These are phyloP conservation scores for Eustoma russellianum DNA, from an alignment of 257 asterid species.

Conservation along the genomic window DNA sequence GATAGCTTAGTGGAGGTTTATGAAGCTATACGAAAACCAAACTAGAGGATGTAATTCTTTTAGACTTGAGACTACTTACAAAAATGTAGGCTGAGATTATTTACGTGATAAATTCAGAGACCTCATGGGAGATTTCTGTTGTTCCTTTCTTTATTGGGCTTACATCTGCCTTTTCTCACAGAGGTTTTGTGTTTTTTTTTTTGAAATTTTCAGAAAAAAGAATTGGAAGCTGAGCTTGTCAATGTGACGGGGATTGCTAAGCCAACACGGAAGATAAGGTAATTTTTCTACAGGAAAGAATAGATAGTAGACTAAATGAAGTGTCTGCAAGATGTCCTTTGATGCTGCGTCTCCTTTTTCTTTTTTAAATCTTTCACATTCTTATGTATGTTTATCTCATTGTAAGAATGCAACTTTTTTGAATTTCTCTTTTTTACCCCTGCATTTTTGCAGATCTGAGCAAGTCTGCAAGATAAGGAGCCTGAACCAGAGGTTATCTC, in stretches of 20 bases:
- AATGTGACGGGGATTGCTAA: slow-evolving; percentile 80
- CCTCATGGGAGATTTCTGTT: too few relatives aligned
- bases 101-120: too few relatives aligned
- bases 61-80: too few relatives aligned
- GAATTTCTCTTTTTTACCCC: slow-evolving; percentile 1
- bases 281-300: not conserved
- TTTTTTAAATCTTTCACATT: too few relatives aligned
- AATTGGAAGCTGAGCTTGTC: slow-evolving; percentile 90
- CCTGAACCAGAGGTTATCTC: slow-evolving; percentile 73
- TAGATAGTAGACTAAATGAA: not conserved
- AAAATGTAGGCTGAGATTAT: too few relatives aligned
- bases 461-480: slow-evolving; percentile 99
- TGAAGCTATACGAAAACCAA: too few relatives aligned
- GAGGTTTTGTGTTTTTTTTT: slow-evolving; percentile 15
- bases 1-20: too few relatives aligned
- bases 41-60: too few relatives aligned
- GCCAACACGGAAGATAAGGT: slow-evolving; percentile 97
- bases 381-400: not conserved
- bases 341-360: not conserved
- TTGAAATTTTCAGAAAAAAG: slow-evolving; percentile 74
- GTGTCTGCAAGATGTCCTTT: not conserved
- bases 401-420: not conserved
- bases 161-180: slow-evolving; percentile 2
- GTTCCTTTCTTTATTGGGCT: not conserved
- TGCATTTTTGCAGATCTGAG: slow-evolving; percentile 61